phyloP scores from a whole-genome alignment of 1,284 basidiomycete genomes.

The Tausonia pullulans region DNA sequence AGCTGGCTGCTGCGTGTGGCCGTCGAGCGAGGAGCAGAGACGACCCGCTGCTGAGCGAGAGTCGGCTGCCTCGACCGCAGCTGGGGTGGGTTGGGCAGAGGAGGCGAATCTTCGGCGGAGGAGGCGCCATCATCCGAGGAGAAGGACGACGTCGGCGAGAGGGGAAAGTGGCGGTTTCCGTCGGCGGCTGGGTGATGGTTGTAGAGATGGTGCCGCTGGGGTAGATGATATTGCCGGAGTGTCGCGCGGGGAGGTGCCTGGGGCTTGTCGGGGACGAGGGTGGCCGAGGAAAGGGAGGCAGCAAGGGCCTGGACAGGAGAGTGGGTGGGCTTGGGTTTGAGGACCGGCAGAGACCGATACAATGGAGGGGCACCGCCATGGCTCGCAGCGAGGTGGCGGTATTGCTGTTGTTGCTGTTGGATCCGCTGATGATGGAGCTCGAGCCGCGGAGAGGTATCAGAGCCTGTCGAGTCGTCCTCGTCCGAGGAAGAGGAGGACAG shows the following conservation, averaged over 20 bases:
- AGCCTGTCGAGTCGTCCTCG: neutral
- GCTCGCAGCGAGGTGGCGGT: too few relatives aligned
- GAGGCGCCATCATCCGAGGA: neutral
- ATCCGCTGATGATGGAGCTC: neutral
- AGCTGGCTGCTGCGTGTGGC: neutral
- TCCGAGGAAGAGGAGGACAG: conserved; percentile 3
- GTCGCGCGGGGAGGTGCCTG: too few relatives aligned
- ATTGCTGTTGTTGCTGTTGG: too few relatives aligned
- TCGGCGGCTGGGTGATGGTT: too few relatives aligned
- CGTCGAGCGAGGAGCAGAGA: neutral
- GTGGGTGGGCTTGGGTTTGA: too few relatives aligned
- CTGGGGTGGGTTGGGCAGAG: neutral
- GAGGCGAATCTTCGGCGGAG: conserved; percentile 3
- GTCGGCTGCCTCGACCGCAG: conserved; percentile 4
- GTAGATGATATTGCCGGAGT: too few relatives aligned
- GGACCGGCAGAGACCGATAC: too few relatives aligned
- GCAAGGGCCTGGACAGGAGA: neutral
- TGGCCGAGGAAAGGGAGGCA: neutral
- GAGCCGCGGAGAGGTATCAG: neutral
- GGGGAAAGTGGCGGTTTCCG: neutral
- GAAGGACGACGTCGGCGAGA: neutral
- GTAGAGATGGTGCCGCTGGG: too few relatives aligned
- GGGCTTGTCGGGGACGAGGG: too few relatives aligned
- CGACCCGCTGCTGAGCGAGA: conserved; percentile 7
- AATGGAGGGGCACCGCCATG: too few relatives aligned